Evolutionary conservation across 495 filamentous ascomycete genomes (phyloP).

Genomic region (Penicillium subrubescens): DNA sequence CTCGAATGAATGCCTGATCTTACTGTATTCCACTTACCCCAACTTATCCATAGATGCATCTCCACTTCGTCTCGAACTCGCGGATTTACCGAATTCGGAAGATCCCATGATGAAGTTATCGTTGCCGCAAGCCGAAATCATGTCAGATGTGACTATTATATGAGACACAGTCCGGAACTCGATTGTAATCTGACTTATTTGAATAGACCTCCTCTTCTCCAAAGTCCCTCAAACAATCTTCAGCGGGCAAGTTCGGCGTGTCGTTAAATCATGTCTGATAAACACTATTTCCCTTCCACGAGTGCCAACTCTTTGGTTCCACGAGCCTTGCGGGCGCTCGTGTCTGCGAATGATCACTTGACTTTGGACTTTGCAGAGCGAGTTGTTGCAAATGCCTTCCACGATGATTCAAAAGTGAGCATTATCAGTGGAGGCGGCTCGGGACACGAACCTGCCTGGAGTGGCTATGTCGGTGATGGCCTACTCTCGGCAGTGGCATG

Average conservation of each 20-base stretch:
- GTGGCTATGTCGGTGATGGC: conserved; percentile 19
- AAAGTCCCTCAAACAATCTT: not conserved
- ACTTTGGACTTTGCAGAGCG: conserved; percentile 6
- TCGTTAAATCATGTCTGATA: conserved; percentile 14
- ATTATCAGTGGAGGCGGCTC: conserved; percentile 22
- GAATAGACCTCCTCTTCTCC: not conserved
- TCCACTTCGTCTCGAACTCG: not conserved
- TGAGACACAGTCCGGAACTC: not conserved
- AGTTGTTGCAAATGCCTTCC: conserved; percentile 12
- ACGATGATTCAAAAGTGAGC: conserved; percentile 19
- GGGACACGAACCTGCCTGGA: conserved; percentile 18
- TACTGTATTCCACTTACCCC: too few species aligned
- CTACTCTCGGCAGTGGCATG: conserved; percentile 20
- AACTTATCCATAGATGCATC: not conserved
- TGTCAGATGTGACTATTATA: not conserved
- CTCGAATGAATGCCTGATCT: too few species aligned
- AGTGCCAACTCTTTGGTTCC: conserved; percentile 19
- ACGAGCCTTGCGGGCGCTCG: conserved; percentile 11
- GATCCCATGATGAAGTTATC: not conserved
- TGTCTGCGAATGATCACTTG: conserved; percentile 14
- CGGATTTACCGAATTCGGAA: not conserved
- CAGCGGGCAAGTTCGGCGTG: not conserved
- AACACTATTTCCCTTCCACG: conserved; percentile 19
- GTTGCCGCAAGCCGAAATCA: not conserved
- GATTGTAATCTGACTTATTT: not conserved